Evolutionary conservation across 371 early-diverging fungal species (phyloP), one percentile per base, ranked within the genome.

Genomic region (Thermomucor indicae-seudaticae): DNA sequence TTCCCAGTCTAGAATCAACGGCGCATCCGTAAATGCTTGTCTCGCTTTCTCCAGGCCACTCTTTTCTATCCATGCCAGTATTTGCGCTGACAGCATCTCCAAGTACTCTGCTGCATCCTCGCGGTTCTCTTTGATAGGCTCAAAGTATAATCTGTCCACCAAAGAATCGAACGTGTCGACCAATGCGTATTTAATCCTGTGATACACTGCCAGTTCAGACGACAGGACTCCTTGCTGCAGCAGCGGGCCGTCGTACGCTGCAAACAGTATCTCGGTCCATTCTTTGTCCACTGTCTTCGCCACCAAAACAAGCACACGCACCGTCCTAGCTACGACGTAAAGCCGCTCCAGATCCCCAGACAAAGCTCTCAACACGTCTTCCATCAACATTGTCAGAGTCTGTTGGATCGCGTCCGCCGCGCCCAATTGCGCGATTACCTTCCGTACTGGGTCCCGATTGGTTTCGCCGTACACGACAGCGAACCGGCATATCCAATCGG

Each of bases 1-100:
- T 61, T 92, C 89, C 49, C 90, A 69, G 57, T 94, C 94, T 43
- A 94, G 67, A 25, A 92, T 64, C 49, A 92, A 58, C 6, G 94
- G 90, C 1, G 89, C 92, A 53, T 80, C 75, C 19, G 62, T 47
- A 62, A 83, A 79, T 1, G 78, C 68, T 3, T 42, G 34, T 31
- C 62, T 49, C 2, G 65, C 43, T 1, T 62, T 51, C 6, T 74
- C 69, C 7, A 80, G 44, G 0, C 63, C 66, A 38, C 78, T 66
- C 27, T 61, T 43, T 39, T 80, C 83, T 45, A 84, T 73, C 31
- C 79, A 63, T 3, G 25, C 42, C 16, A 79, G 49, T 17, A 84
- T 20, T 10, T 70, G 58, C 30, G 65, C 58, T 41, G 63, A 67
- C 19, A 81, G 49, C 17, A 20, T 38, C n/a, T 76, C 70, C 1